Evolutionary conservation across 805 yeast genomes (phyloP).

Genomic region (Isabelozyma heimii): DNA sequence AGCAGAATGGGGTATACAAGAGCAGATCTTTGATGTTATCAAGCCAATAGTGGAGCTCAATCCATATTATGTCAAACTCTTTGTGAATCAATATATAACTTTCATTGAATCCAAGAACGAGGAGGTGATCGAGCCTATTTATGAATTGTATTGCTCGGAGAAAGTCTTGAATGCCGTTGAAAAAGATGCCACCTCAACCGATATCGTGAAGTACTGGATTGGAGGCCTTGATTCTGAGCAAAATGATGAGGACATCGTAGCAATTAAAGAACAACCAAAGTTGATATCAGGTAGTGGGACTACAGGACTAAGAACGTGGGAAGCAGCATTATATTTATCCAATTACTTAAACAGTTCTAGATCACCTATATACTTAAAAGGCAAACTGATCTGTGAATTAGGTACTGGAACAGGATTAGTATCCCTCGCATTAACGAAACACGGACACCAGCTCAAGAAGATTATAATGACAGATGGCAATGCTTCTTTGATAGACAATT

Average conservation of each 20-base stretch:
- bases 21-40: conserved; percentile 9
- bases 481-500: conserved; percentile 46
- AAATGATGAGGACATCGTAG: conserved; percentile 11
- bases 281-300: conserved; percentile 73
- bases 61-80: conserved; percentile 48
- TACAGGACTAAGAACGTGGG: conserved; percentile 93
- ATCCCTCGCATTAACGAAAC: conserved; percentile 45
- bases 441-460: conserved; percentile 12
- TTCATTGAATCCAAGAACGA: conserved; percentile 23
- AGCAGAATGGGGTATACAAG: conserved; percentile 14
- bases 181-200: conserved; percentile 35
- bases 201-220: conserved; percentile 34
- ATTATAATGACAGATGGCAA: conserved; percentile 70
- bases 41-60: conserved; percentile 31
- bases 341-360: conserved; percentile 37
- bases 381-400: conserved; percentile 56
- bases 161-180: conserved; percentile 29
- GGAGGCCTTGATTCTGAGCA: conserved; percentile 10
- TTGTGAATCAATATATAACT: conserved; percentile 43
- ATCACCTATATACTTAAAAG: conserved; percentile 10
- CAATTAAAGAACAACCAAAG: conserved; percentile 59
- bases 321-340: conserved; percentile 72
- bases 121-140: conserved; percentile 37
- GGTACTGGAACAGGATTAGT: conserved; percentile 92
- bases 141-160: conserved; percentile 36